Percentiles rank a stretch among this genome's conserved stretches.
Evolutionary conservation across 164 flowering plant genomes (phyloP).

Genomic region (Stephania cephalantha): DNA sequence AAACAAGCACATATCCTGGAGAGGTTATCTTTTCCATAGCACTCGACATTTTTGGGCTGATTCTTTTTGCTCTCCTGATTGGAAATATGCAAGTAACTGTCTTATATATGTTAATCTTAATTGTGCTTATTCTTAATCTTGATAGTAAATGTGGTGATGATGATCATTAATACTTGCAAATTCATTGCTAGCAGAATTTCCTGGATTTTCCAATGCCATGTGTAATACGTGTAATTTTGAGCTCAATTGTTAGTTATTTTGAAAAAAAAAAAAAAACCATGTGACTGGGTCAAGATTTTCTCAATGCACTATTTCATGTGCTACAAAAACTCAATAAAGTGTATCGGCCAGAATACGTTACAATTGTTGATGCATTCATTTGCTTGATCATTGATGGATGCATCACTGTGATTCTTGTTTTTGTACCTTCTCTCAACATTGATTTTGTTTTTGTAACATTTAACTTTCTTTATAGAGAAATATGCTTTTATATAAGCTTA

Average conservation of each 20-base stretch:
- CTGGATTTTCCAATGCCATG: not conserved
- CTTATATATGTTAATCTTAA: not conserved
- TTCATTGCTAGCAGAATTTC: not conserved
- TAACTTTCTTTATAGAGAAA: no score
- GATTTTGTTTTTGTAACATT: not conserved
- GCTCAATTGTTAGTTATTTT: no score
- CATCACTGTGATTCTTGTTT: no score
- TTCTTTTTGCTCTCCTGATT: conserved; percentile 91
- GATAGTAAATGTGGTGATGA: not conserved
- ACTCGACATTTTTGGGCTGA: conserved; percentile 82
- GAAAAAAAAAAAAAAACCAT: no score
- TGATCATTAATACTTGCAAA: not conserved
- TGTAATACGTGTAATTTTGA: no score
- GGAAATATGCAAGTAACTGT: conserved; percentile 68
- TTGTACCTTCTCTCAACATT: not conserved
- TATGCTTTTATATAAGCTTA: no score
- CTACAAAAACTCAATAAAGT: no score
- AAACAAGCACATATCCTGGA: conserved; percentile 88
- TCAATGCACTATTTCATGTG: no score
- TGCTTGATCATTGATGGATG: no score
- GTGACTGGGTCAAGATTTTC: no score
- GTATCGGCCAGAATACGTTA: no score
- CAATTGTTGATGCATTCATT: no score
- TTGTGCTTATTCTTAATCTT: not conserved
- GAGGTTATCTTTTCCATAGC: conserved; percentile 90